Base-by-base conservation (phyloP, 2,329 filamentous ascomycete species). In the Talaromyces sp. region DNA sequence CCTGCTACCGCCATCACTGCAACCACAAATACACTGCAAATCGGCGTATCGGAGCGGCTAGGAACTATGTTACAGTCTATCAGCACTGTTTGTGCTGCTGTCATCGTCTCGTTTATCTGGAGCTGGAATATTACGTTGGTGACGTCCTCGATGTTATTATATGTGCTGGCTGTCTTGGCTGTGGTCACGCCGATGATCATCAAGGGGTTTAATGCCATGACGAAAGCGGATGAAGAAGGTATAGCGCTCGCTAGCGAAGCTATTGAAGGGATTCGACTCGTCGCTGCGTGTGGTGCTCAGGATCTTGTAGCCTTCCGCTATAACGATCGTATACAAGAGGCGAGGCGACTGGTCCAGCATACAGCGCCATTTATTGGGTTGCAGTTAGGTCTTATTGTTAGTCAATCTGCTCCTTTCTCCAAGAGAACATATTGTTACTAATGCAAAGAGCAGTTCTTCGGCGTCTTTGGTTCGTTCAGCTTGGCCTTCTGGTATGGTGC, bases 31-130 rank as follows among this genome's bases (percentile, higher is more conserved):
- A 81, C 80, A 0, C 78, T 86, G 11, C 84, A 86, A 64, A 75
- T 83, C 31, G 83, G 82, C 19, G 81, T 85, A n/a, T 85, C 83
- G 0, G 83, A 85, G 67, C 82, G 82, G 62, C 73, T 86, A 5
- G 77, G 77, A 1, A 73, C 73, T 2, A 72, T 83, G 1, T 74
- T 83, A 35, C 77, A 82, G 60, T 78, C 75, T 1, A 60, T 79
- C 2, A 72, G 81, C 2, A 70, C 81, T 1, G 70, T 83, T 5
- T 68, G 81, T 6, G 72, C 82, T 0, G 82, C 82, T 63, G 77
- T 84, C n/a, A 75, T 79, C 11, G 80, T 86, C 56, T 81, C 84
- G 0, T 85, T 86, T 67, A 71, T 76, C 16, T 84, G 83, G 65
- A 82, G 79, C 35, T 84, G 83, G 81, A 74, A 82, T 14, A 72